These are phyloP conservation scores for Lyophyllum semitale DNA, from an alignment of 768 basidiomycete genomes.

Conservation along the genomic window DNA sequence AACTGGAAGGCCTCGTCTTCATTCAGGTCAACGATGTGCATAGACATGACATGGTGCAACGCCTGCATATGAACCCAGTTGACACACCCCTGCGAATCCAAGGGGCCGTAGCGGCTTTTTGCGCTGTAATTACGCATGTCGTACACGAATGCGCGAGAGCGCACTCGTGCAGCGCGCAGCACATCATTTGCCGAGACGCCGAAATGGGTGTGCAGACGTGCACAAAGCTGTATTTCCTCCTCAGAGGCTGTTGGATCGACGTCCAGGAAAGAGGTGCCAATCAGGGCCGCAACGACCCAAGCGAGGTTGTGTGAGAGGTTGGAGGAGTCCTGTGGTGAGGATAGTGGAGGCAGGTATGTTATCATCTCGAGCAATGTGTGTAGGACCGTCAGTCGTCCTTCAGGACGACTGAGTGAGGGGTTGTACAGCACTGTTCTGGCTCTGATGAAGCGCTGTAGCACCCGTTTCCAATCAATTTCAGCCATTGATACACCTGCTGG, in stretches of 20 bases:
- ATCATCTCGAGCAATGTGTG: conserved; percentile 54
- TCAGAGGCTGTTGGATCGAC: conserved; percentile 18
- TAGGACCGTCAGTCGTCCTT: conserved; percentile 45
- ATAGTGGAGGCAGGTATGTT: conserved; percentile 39
- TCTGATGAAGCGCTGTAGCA: conserved; percentile 57
- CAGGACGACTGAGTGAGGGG: conserved; percentile 33
- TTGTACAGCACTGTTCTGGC: conserved; percentile 48
- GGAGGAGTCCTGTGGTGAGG: conserved; percentile 18
- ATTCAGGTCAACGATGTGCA: conserved; percentile 47
- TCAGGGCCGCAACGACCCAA: conserved; percentile 50
- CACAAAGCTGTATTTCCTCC: conserved; percentile 48
- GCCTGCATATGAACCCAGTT: conserved; percentile 64
- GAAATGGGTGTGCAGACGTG: conserved; percentile 55
- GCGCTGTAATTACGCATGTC: conserved; percentile 56
- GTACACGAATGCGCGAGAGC: conserved; percentile 61
- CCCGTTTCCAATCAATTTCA: conserved; percentile 51
- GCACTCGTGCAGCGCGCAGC: conserved; percentile 29
- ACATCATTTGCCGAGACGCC: conserved; percentile 54
- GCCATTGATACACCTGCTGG: conserved; percentile 31
- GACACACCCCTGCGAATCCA: conserved; percentile 45
- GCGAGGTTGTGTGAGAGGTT: conserved; percentile 50
- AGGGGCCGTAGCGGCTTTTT: conserved; percentile 59
- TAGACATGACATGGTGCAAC: conserved; percentile 56
- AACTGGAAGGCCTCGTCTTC: conserved; percentile 34
- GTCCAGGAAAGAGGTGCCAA: conserved; percentile 43